Evolutionary conservation across 73 alveolate genomes (phyloP), one percentile per base, ranked within the genome.

Genomic region (Stentor coeruleus): DNA sequence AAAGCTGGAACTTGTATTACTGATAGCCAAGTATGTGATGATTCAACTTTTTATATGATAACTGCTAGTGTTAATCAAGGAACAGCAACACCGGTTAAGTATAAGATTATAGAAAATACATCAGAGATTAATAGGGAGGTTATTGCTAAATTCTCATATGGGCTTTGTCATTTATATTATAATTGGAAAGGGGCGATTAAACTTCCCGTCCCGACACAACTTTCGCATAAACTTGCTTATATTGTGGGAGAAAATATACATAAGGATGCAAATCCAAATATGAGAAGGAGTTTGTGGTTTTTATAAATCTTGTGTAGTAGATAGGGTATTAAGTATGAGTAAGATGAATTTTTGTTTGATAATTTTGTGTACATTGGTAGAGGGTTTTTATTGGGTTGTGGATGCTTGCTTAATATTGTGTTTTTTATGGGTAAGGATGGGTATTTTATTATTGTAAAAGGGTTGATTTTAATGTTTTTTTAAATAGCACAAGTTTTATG

Each of bases 111-210:
- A 33, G 86, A 31, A 59, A 84, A 86, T 40, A 41, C 80, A 72
- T 72, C 59, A 1, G 28, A 38, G 20, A 40, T 88, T 1, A 39
- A 36, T 83, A 73, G 60, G 38, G 58, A 33, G 39, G 59, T 40
- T n/a, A 57, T 95, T 35, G 92, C 92, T 73, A 86, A 91, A 79
- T 89, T 93, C 39, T 91, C 99, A 57, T 91, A 88, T 84, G 93
- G 87, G 60, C 88, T 95, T 81, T 95, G 99, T 82, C 94, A 89
- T 88, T 85, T 77, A 73, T 95, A 95, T 82, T 90, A 84, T 79
- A 95, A 95, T 86, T 90, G 97, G 95, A 94, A 89, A 72, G 96
- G 97, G 35, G 85, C 97, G 15, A 93, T 93, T 11, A 91, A 93
- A 90, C 93, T 91, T 40, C 99, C 99, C 14, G 95, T 96, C 73